Percentiles rank a stretch among this genome's conserved stretches.
These are phyloP conservation scores for Gloeostereum incarnatum DNA, from an alignment of 768 basidiomycete genomes.

Conservation along the genomic window DNA sequence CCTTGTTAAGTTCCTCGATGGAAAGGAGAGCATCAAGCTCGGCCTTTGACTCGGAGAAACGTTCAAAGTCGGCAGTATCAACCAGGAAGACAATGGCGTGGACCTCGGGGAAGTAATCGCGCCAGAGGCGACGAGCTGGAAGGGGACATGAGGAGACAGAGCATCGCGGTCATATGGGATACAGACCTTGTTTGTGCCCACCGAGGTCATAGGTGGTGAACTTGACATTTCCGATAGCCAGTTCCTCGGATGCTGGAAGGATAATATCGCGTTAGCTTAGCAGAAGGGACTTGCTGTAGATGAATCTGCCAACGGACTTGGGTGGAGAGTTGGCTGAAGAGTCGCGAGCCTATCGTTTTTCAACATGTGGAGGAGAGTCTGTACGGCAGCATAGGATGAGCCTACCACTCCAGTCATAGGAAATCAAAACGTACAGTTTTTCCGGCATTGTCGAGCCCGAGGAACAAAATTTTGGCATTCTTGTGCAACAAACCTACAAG, in stretches of 20 bases:
- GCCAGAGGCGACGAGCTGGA: slow-evolving; percentile 92
- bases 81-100: slow-evolving; percentile 98
- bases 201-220: slow-evolving; percentile 99
- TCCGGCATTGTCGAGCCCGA: slow-evolving; percentile 97
- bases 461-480: slow-evolving; percentile 99
- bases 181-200: slow-evolving; percentile 89
- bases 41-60: slow-evolving; percentile 93
- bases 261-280: slow-evolving; percentile 6
- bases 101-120: slow-evolving; percentile 99
- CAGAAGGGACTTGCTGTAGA: background rate
- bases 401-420: background rate
- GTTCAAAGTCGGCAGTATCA: slow-evolving; percentile 94
- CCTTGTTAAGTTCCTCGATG: slow-evolving; percentile 91
- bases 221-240: slow-evolving; percentile 97
- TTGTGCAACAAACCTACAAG: slow-evolving; percentile 79
- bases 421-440: slow-evolving; percentile 71
- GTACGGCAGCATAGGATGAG: slow-evolving; percentile 1
- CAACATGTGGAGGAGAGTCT: slow-evolving; percentile 98
- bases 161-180: no score
- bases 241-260: slow-evolving; percentile 85
- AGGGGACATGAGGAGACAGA: background rate
- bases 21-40: slow-evolving; percentile 94
- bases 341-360: slow-evolving; percentile 98
- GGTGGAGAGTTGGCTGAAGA: slow-evolving; percentile 95
- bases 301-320: slow-evolving; percentile 49